Evolutionary conservation across 495 filamentous ascomycete species (phyloP), one percentile per base, ranked within the genome.

Genomic region (Penicillium samsonianum): DNA sequence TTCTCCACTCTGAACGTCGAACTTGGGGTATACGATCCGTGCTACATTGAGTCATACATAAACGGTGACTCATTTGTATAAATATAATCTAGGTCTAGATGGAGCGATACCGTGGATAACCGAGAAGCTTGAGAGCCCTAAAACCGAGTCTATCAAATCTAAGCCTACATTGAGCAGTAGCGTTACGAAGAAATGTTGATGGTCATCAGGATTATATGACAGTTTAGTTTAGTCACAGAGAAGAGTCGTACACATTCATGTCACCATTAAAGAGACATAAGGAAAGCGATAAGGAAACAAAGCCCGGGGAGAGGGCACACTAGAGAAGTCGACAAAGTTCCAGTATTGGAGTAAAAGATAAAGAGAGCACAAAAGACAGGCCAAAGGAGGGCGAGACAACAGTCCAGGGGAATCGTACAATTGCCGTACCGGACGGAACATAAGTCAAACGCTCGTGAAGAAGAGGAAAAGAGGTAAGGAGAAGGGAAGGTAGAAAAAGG

Each of bases 161-260:
- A 30, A 19, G 26, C 4, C 5, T 28, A 11, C 12, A 51, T 12
- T 37, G 16, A 10, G 30, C 22, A 12, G 8, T 14, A 17, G 8
- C 1, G 7, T 2, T 33, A 49, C 46, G 35, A 28, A 23, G n/a
- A 10, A 35, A 45, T 50, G 0, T 20, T 28, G 35, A 40, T 40
- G 16, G 22, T 53, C 44, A 48, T 33, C 35, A 55, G 25, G 16
- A 59, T 17, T 58, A 46, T 55, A 53, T 61, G 11, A 31, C 26
- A 61, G 50, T 54, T 60, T 28, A 16, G 33, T 51, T 49, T 58
- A 63, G 33, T 58, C 48, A 59, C 56, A 62, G 49, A 61, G 58
- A 55, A 62, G 56, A 65, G 55, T 67, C 66, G 52, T 69, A 62
- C 60, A 67, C 40, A 55, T 62, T 67, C 64, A 67, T 69, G 59